These are phyloP conservation scores for Penicillium manginii DNA, from an alignment of 495 filamentous ascomycete genomes.

Conservation along the genomic window DNA sequence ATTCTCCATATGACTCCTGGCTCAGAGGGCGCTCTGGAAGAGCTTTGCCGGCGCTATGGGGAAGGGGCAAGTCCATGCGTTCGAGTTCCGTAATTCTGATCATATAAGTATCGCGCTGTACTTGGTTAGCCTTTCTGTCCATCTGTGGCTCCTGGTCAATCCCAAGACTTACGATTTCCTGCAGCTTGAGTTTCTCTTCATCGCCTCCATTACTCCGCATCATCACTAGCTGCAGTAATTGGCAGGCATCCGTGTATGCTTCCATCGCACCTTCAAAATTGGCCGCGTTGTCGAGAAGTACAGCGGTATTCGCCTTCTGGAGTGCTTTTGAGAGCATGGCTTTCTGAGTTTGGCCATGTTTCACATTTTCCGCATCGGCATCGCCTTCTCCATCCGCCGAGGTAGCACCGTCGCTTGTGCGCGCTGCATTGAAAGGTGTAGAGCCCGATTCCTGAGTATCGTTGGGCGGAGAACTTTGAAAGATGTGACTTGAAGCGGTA, in stretches of 20 bases:
- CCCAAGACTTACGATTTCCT: slow-evolving; percentile 76
- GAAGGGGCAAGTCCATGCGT: slow-evolving; percentile 63
- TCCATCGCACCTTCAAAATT: slow-evolving; percentile 92
- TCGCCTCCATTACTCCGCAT: slow-evolving; percentile 75
- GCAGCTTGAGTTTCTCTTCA: slow-evolving; percentile 80
- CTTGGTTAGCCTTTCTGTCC: slow-evolving; percentile 16
- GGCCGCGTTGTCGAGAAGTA: slow-evolving; percentile 90
- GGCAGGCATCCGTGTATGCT: slow-evolving; percentile 88
- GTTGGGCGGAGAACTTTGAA: slow-evolving; percentile 26
- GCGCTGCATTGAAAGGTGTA: slow-evolving; percentile 9
- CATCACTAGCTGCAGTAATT: slow-evolving; percentile 85
- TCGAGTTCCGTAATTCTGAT: slow-evolving; percentile 84
- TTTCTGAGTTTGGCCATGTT: slow-evolving; percentile 70
- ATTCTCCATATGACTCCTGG: slow-evolving; percentile 61
- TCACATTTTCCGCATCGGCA: slow-evolving; percentile 37
- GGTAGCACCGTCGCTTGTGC: slow-evolving; percentile 31
- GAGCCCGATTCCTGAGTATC: slow-evolving; percentile 10
- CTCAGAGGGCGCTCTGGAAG: slow-evolving; percentile 79
- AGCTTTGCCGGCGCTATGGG: slow-evolving; percentile 63
- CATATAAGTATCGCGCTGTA: slow-evolving; percentile 83
- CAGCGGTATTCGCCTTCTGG: slow-evolving; percentile 93
- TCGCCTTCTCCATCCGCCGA: slow-evolving; percentile 34
- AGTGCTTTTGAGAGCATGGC: slow-evolving; percentile 91
- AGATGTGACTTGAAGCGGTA: slow-evolving; percentile 24
- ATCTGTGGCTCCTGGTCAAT: not conserved